A percentile compares a stretch with the other conserved stretches of the same genome.
Evolutionary conservation across 495 filamentous ascomycete species (phyloP).

Genomic region (Annulohypoxylon stygium): DNA sequence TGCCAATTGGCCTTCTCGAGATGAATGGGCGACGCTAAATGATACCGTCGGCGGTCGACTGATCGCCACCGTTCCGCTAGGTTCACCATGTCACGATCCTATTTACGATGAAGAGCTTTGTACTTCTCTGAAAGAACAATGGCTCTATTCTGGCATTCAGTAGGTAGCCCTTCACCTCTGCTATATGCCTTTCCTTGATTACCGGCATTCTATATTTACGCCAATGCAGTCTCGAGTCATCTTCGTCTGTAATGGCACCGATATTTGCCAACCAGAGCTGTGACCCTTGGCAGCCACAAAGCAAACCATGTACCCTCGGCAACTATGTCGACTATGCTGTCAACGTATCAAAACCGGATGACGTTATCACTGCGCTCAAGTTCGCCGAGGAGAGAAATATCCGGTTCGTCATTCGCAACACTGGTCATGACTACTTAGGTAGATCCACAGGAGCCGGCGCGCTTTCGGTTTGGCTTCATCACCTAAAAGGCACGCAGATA

Average conservation of each 20-base stretch:
- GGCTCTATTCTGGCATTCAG: conserved; percentile 51
- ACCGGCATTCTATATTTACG: conserved; percentile 39
- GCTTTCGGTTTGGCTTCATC: conserved; percentile 65
- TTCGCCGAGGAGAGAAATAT: conserved; percentile 63
- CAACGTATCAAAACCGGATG: conserved; percentile 55
- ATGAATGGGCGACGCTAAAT: conserved; percentile 61
- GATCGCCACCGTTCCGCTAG: conserved; percentile 62
- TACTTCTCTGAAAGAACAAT: conserved; percentile 17
- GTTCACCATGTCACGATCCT: conserved; percentile 58
- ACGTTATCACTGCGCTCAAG: conserved; percentile 61
- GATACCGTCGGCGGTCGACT: conserved; percentile 58
- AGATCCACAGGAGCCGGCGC: conserved; percentile 67
- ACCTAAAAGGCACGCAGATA: conserved; percentile 63
- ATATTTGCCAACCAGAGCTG: conserved; percentile 63
- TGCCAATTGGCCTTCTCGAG: conserved; percentile 59
- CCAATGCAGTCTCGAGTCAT: conserved; percentile 61
- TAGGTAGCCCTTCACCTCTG: conserved; percentile 29
- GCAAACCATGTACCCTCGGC: conserved; percentile 66
- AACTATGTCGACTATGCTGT: conserved; percentile 71
- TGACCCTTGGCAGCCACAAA: conserved; percentile 57
- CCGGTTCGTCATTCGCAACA: conserved; percentile 64
- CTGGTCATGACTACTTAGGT: conserved; percentile 72
- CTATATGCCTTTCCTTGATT: not conserved
- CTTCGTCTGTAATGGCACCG: conserved; percentile 59
- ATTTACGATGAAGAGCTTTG: conserved; percentile 42